Evolutionary conservation across 805 yeast species (phyloP), one percentile per base, ranked within the genome.

Genomic region (Saitoella complicata): DNA sequence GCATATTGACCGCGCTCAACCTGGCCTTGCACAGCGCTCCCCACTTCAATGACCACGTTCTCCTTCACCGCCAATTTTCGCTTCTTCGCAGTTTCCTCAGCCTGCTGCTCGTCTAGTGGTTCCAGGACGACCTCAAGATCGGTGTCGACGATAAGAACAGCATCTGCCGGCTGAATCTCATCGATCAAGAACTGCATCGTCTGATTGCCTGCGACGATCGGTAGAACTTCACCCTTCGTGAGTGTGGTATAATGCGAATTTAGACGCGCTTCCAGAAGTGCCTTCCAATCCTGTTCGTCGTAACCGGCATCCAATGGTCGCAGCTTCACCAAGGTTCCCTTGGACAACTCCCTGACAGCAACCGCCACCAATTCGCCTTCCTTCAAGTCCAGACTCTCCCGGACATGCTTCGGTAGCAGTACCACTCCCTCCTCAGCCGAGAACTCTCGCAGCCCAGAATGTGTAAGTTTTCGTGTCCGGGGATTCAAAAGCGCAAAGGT

Each of bases 101-200:
- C 72, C 57, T 64, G 61, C 13, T 62, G 59, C 38, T 67, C 71
- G 44, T 68, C 58, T 33, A 65, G 52, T 0, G 74, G 72, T 1
- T 61, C 62, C 30, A 62, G 48, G 3, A 62, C 61, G 31, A 76
- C 58, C 5, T 62, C 66, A 31, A 73, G 59, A 51, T 76, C 80
- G 0, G 80, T 72, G 48, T 76, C 78, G 1, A 76, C 66, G 30
- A 76, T 69, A 39, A 75, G 66, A 1, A 71, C 74, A 0, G 71
- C 67, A 13, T 38, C 47, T 13, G 34, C 10, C 7, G 52, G 52
- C 43, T 67, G 61, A 13, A 70, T 53, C 5, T 60, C 60, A 21
- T 66, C 70, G 8, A 75, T 68, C 2, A 51, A 39, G 38, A 62
- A 55, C 10, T 53, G 46, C 34, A 57, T 48, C 5, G 46, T 31